Evolutionary conservation across 306 rosid genomes (phyloP), one percentile per base, ranked within the genome.

Genomic region (Comarum palustre): DNA sequence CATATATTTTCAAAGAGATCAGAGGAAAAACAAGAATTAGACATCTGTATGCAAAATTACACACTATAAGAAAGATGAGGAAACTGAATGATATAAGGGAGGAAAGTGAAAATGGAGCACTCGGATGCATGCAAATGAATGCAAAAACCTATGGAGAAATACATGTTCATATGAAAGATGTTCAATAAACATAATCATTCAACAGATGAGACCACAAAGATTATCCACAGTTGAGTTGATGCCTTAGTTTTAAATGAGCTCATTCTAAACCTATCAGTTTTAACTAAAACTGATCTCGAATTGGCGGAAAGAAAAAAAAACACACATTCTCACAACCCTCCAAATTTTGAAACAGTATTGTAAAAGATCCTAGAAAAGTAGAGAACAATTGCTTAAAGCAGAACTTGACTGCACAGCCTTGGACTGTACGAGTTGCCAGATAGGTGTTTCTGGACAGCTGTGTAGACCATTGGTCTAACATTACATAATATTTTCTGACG

Each of bases 1-100:
- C 87, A 96, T 87, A 80, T 51, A 42, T 41, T 72, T 66, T 47
- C 57, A 63, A 65, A 45, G 19, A 46, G 51, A 14, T 14, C 51
- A 46, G n/a, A 46, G 51, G 19, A 20, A 31, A 16, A 32, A 36
- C 29, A n/a, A 38, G 31, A 71, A 31, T 41, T 51, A 51, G 59
- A 51, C 45, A 65, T 16, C 10, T 6, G 34, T 15, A n/a, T n/a
- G 39, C 60, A 48, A 27, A 22, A 61, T 38, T 34, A 59, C 17
- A 42, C 27, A 54, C 3, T 2, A 3, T 4, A 3, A 31, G 5
- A 38, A 5, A 15, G 8, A 7, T 6, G 6, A 19, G 10, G 38
- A 5, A 43, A 52, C 5, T 4, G 0, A 13, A 42, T 39, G 3
- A 24, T 38, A 47, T 16, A 29, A 5, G 24, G 36, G 50, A n/a